These are phyloP conservation scores for Stramenopiles sp. DNA, from an alignment of 352 stramenopile genomes.

Conservation along the genomic window DNA sequence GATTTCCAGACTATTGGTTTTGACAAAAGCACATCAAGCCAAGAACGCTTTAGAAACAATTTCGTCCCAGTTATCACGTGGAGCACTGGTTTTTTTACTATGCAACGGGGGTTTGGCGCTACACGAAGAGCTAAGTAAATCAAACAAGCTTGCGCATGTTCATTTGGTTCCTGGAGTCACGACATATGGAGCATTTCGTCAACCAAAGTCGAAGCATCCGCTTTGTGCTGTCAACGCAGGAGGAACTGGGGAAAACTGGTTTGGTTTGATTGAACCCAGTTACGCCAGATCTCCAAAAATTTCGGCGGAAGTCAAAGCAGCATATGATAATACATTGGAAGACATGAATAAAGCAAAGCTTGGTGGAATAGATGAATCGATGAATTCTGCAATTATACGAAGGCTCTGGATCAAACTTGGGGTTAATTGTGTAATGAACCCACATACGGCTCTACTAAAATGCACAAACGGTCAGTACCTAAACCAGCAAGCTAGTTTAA, in stretches of 20 bases:
- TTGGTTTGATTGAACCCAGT: background rate
- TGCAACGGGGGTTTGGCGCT: background rate
- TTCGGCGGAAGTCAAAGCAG: background rate
- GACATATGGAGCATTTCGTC: background rate
- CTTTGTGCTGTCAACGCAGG: background rate
- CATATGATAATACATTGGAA: background rate
- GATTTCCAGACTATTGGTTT: background rate
- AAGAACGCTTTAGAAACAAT: background rate
- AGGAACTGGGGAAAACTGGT: background rate
- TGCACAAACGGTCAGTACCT: background rate
- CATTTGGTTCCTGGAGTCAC: background rate
- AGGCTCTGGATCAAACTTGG: background rate
- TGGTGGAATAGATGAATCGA: background rate
- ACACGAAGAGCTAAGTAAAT: background rate
- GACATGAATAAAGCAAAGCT: background rate
- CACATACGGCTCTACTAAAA: background rate
- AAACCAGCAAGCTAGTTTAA: background rate
- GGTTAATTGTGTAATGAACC: background rate
- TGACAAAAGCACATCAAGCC: background rate
- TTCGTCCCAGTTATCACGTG: background rate
- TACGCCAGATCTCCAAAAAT: background rate
- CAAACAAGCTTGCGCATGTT: background rate
- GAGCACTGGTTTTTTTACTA: background rate
- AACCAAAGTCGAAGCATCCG: background rate
- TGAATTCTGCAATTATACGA: background rate